phyloP scores from a whole-genome alignment of 2,329 filamentous ascomycete species.

The Colletotrichum salicis region DNA sequence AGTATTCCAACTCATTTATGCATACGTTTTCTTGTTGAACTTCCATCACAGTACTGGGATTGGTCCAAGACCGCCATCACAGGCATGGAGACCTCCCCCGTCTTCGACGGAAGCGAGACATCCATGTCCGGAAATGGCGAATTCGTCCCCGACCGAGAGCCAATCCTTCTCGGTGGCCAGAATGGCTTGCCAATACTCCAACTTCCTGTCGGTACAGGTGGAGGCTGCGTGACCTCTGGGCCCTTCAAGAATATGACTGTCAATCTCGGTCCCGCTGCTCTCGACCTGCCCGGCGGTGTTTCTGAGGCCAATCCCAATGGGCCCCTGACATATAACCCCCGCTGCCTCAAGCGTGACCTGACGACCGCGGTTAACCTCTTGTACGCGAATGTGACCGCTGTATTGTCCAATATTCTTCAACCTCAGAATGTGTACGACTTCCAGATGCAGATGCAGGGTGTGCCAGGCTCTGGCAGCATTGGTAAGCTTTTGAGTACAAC shows the following conservation, averaged over 20 bases:
- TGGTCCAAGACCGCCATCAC: conserved; percentile 46
- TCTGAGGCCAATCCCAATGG: conserved; percentile 38
- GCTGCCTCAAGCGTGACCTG: conserved; percentile 53
- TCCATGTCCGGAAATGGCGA: conserved; percentile 58
- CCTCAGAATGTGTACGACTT: conserved; percentile 52
- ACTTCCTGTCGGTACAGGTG: conserved; percentile 61
- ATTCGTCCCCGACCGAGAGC: conserved; percentile 38
- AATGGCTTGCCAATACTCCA: conserved; percentile 41
- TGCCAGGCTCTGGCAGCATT: conserved; percentile 42
- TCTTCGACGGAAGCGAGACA: conserved; percentile 60
- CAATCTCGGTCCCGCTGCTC: conserved; percentile 52
- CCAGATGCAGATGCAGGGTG: conserved; percentile 57
- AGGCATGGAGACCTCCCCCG: conserved; percentile 52
- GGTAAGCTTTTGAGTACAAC: conserved; percentile 38
- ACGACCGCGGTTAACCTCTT: conserved; percentile 39
- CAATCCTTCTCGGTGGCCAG: conserved; percentile 41
- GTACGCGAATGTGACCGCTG: conserved; percentile 42
- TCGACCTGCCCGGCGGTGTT: conserved; percentile 41
- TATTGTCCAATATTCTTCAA: conserved; percentile 50
- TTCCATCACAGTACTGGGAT: conserved; percentile 23
- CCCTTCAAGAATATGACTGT: conserved; percentile 58
- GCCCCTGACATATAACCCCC: conserved; percentile 52
- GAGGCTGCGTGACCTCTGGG: conserved; percentile 63
- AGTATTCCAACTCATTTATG: conserved; percentile 8
- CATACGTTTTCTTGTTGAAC: conserved; percentile 5